Conservation (phyloP, 2,329 filamentous ascomycete genomes). For the Taxawa tesnikishii region DNA sequence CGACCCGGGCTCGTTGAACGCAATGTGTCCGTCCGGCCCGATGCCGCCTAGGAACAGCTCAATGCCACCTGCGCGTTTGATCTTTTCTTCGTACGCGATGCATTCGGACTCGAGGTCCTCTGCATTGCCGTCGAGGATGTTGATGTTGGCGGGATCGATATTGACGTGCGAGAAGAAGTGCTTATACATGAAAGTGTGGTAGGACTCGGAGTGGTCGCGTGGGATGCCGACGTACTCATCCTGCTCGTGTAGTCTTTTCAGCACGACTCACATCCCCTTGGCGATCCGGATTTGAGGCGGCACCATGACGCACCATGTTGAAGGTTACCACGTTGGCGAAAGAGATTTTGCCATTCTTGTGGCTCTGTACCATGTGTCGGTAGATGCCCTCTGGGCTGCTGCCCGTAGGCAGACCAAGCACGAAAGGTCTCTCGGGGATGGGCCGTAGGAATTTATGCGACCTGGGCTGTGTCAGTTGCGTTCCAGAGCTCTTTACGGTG, state of each 20-base stretch:
- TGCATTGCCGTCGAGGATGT: slow-evolving; percentile 75
- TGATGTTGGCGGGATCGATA: slow-evolving; percentile 67
- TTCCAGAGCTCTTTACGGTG: too few species aligned
- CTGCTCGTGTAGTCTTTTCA: slow-evolving; percentile 25
- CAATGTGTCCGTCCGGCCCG: slow-evolving; percentile 76
- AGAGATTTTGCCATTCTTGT: slow-evolving; percentile 63
- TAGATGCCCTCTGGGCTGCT: slow-evolving; percentile 72
- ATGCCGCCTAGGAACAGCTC: slow-evolving; percentile 79
- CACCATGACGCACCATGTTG: slow-evolving; percentile 56
- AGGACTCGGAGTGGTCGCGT: slow-evolving; percentile 71
- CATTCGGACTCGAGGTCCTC: slow-evolving; percentile 65
- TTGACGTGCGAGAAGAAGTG: slow-evolving; percentile 82
- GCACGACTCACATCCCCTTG: not conserved
- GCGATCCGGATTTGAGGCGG: not conserved
- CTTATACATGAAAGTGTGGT: slow-evolving; percentile 90
- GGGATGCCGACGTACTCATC: slow-evolving; percentile 81
- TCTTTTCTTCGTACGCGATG: slow-evolving; percentile 66
- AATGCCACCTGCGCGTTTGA: slow-evolving; percentile 63
- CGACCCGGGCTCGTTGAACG: slow-evolving; percentile 82
- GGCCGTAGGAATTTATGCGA: slow-evolving; percentile 67
- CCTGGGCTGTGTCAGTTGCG: slow-evolving; percentile 32
- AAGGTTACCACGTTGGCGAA: slow-evolving; percentile 85
- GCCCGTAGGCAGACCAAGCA: slow-evolving; percentile 72
- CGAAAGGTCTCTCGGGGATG: slow-evolving; percentile 60
- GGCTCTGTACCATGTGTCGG: slow-evolving; percentile 57